phyloP scores from a whole-genome alignment of 2,329 filamentous ascomycete genomes.

The Cucurbitaria berberidis region DNA sequence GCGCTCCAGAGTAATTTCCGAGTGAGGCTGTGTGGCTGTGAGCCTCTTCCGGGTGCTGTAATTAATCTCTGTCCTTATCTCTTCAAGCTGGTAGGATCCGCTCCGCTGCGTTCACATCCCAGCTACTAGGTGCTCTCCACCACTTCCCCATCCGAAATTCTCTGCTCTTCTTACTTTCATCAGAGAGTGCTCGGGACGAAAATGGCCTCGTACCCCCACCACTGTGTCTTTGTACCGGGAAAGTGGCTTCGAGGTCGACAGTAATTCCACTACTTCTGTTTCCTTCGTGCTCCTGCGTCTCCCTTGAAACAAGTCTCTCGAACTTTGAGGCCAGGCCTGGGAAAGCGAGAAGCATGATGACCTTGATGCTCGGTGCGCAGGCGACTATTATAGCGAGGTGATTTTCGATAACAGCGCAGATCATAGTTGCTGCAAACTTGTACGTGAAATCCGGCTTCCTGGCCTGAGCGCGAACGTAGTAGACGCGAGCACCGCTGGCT shows the following conservation, averaged over 20 bases:
- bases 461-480: conserved; percentile 33
- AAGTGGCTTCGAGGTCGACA: conserved; percentile 1
- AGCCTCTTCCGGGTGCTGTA: too few species aligned
- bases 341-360: conserved; percentile 31
- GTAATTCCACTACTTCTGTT: conserved; percentile 5
- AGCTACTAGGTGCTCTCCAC: conserved; percentile 21
- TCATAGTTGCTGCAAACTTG: conserved; percentile 36
- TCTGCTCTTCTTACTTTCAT: conserved; percentile 4
- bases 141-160: conserved; percentile 8
- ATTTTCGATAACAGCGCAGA: conserved; percentile 46
- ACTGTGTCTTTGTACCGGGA: background rate
- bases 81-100: background rate
- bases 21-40: background rate
- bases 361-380: conserved; percentile 45
- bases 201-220: background rate
- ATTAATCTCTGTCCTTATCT: background rate
- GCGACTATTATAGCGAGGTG: conserved; percentile 46
- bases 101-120: conserved; percentile 7
- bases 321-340: conserved; percentile 31
- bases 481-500: conserved; percentile 34
- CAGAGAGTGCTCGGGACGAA: background rate
- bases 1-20: background rate
- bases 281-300: conserved; percentile 5
- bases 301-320: conserved; percentile 22
- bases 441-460: conserved; percentile 33